Evolutionary conservation across 768 basidiomycete genomes (phyloP).

Genomic region (Phanerochaete carnosa): DNA sequence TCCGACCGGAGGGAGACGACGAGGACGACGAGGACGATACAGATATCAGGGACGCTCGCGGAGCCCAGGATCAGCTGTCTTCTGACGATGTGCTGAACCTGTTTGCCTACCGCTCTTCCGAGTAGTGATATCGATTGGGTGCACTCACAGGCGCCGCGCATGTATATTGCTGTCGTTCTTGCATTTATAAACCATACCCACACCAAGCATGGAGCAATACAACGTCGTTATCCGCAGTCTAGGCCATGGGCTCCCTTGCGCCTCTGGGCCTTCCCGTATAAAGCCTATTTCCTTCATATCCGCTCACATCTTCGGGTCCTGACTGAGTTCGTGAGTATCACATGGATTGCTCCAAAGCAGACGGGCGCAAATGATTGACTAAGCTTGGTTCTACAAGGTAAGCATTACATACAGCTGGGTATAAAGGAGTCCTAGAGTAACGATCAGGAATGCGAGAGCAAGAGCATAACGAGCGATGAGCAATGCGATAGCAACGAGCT

Average conservation of each 20-base stretch:
- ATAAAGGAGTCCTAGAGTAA: constrained; percentile 1
- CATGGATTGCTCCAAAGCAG: neutral
- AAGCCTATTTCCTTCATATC: no score
- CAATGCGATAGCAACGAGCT: constrained; percentile 2
- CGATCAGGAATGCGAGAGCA: neutral
- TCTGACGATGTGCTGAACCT: constrained; percentile 6
- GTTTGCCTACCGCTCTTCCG: constrained; percentile 7
- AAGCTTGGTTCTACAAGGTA: neutral
- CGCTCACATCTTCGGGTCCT: no score
- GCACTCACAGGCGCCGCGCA: neutral
- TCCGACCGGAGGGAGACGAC: neutral
- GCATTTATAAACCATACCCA: neutral
- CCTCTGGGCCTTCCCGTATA: no score
- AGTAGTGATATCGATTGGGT: neutral
- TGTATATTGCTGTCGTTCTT: neutral
- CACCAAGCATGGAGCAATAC: neutral
- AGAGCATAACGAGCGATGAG: constrained; percentile 1
- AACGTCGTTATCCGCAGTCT: no score
- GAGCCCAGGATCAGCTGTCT: neutral
- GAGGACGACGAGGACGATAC: neutral
- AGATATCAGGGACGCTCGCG: neutral
- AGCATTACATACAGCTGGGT: constrained; percentile 2
- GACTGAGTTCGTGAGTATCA: neutral
- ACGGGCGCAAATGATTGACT: neutral
- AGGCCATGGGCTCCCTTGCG: no score